Percentiles rank a stretch among this genome's conserved stretches.
Evolutionary conservation across 495 filamentous ascomycete genomes (phyloP).

Genomic region (Penicillium simplicissimum): DNA sequence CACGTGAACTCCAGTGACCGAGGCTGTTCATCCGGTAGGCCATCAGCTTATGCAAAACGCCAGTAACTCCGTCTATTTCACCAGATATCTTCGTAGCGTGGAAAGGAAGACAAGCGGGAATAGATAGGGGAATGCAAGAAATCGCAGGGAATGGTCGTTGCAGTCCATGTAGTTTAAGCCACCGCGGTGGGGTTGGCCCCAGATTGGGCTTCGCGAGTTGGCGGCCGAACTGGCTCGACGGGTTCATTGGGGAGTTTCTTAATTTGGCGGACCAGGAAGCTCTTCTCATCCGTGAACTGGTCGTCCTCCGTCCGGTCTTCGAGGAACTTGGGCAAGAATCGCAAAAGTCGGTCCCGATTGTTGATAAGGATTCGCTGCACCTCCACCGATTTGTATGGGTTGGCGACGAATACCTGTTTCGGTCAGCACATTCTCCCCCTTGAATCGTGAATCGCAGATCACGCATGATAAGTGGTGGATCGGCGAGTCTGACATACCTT

Average conservation of each 20-base stretch:
- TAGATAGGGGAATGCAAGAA: background rate
- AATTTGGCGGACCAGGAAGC: conserved; percentile 94
- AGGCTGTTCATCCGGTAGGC: conserved; percentile 22
- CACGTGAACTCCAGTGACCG: conserved; percentile 22
- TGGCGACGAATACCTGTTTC: conserved; percentile 87
- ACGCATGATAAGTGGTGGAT: background rate
- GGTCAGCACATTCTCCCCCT: conserved; percentile 21
- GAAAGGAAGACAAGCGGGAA: conserved; percentile 4
- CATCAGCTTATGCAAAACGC: conserved; percentile 24
- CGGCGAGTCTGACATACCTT: conserved; percentile 58
- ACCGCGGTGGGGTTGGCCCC: conserved; percentile 40
- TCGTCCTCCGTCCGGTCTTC: conserved; percentile 97
- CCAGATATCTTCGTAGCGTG: conserved; percentile 13
- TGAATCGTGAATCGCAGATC: conserved; percentile 2
- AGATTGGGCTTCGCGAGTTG: conserved; percentile 36
- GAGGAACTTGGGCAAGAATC: conserved; percentile 86
- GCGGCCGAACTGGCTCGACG: conserved; percentile 47
- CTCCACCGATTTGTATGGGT: conserved; percentile 89
- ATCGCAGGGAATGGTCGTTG: conserved; percentile 6
- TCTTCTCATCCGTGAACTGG: conserved; percentile 97
- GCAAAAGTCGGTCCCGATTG: conserved; percentile 86
- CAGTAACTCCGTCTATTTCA: conserved; percentile 7
- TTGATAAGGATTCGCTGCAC: conserved; percentile 95
- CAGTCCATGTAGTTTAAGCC: conserved; percentile 21
- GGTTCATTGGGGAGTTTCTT: conserved; percentile 71